Percentiles rank a stretch among this genome's conserved stretches.
phyloP scores from a whole-genome alignment of 345 rosid genomes.

The Eucalyptus erythrocorys region DNA sequence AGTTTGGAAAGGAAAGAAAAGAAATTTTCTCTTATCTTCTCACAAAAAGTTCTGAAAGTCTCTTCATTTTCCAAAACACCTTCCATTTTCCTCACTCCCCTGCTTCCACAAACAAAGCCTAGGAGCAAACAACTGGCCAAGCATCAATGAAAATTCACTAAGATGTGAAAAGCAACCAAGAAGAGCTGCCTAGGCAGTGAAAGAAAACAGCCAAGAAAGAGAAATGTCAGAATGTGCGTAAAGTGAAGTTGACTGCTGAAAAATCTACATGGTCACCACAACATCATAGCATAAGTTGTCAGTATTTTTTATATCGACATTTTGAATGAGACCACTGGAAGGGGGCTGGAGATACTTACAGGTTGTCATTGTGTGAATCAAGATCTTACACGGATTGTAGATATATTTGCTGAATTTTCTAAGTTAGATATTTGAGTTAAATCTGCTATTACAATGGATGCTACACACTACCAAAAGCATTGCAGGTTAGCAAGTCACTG shows the following conservation, averaged over 20 bases:
- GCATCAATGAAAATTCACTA: neutral
- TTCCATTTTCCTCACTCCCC: neutral
- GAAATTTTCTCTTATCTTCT: neutral
- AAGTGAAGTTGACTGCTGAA: neutral
- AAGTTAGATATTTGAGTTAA: neutral
- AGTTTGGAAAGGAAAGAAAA: neutral
- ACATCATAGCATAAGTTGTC: neutral
- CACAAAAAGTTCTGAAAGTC: neutral
- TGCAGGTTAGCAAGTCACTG: neutral
- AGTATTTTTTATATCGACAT: neutral
- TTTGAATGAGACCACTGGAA: neutral
- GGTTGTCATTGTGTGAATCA: neutral
- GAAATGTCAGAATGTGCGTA: neutral
- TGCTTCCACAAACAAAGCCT: neutral
- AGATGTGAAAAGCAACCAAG: neutral
- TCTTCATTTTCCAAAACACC: neutral
- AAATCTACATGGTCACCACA: neutral
- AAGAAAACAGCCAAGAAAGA: neutral
- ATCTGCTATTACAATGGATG: neutral
- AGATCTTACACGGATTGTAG: neutral
- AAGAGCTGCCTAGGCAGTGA: neutral
- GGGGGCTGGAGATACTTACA: neutral
- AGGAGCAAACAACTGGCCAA: neutral
- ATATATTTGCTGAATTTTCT: neutral
- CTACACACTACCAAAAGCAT: neutral